Base-by-base conservation (phyloP, 2,329 filamentous ascomycete species). In the Pseudocercospora cruenta region DNA sequence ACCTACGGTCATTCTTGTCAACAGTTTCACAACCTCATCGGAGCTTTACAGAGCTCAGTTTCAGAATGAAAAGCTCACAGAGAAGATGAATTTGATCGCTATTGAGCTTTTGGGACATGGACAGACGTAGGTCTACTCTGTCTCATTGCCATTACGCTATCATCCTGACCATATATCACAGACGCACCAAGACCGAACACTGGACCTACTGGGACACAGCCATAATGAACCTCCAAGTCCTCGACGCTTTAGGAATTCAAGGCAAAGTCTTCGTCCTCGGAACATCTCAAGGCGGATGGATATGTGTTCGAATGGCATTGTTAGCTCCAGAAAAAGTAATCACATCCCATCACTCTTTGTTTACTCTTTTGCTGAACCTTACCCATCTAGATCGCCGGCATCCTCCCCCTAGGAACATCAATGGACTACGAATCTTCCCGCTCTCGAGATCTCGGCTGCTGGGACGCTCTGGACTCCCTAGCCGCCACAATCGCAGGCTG, bases 101-200 rank as follows among this genome's bases (percentile, higher is more conserved):
- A 84, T 86, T 65, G 84, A 86, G 72, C 78, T 82, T 4, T 78
- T 86, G 10, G 85, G 84, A 22, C 84, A 86, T 71, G 84, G 84
- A 3, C 73, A 81, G 64, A 86, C 84, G 4, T 58, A 33, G 21
- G 65, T 51, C 6, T 12, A 10, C 31, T 12, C 8, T 12, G 2
- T 33, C 9, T 7, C 10, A 33, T 33, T 3, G 1, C 10, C 31
- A 33, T 2, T 12, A 2, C 9, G 2, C 9, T 12, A 33, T 33
- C 31, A 43, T 24, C 12, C 14, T 31, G n/a, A 24, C 43, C 9
- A 22, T n/a, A 19, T n/a, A 7, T 12, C 3, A 39, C 26, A 65
- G 64, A 26, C 75, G 80, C 9, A 79, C 80, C 5, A 74, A 76
- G 22, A 69, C 72, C 2, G 80, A 83, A 64, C 78, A 84, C 55